Conservation (phyloP, 2,329 filamentous ascomycete species). For the Penicillium olsonii region DNA sequence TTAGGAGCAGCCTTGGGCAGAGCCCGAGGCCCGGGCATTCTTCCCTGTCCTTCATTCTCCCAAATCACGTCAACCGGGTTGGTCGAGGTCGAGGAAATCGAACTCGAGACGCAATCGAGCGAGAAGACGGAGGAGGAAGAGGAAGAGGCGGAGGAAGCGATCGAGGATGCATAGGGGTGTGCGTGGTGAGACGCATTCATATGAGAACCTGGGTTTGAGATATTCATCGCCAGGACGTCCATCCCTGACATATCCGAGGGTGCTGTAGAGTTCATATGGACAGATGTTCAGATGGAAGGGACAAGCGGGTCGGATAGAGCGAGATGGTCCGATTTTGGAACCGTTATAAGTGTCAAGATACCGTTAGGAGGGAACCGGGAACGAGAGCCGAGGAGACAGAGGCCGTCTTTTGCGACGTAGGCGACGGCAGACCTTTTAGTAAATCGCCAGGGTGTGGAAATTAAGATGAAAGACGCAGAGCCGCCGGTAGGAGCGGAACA, state of each 20-base stretch:
- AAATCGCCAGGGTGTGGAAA: conserved; percentile 23
- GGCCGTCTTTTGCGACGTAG: conserved; percentile 27
- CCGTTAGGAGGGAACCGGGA: conserved; percentile 31
- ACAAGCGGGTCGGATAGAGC: conserved; percentile 13
- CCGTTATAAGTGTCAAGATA: conserved; percentile 23
- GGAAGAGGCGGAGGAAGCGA: conserved; percentile 74
- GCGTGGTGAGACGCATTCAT: conserved; percentile 37
- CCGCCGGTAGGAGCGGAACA: conserved; percentile 7
- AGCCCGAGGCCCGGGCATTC: conserved; percentile 29
- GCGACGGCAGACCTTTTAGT: conserved; percentile 30
- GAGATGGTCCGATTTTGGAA: conserved; percentile 24
- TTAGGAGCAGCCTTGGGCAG: conserved; percentile 32
- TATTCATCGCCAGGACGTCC: conserved; percentile 46
- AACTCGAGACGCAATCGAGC: conserved; percentile 62
- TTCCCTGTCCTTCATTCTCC: conserved; percentile 40
- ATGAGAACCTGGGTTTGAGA: conserved; percentile 40
- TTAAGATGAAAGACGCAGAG: conserved; percentile 10
- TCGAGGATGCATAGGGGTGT: conserved; percentile 67
- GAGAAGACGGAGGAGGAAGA: conserved; percentile 80
- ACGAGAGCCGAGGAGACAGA: conserved; percentile 30
- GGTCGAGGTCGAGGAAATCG: conserved; percentile 68
- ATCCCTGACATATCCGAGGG: conserved; percentile 45
- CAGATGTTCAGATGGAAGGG: conserved; percentile 17
- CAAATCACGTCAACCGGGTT: conserved; percentile 58
- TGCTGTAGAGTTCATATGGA: conserved; percentile 29